Base-by-base conservation (phyloP, 495 filamentous ascomycete species). In the Haplographium delicatum region DNA sequence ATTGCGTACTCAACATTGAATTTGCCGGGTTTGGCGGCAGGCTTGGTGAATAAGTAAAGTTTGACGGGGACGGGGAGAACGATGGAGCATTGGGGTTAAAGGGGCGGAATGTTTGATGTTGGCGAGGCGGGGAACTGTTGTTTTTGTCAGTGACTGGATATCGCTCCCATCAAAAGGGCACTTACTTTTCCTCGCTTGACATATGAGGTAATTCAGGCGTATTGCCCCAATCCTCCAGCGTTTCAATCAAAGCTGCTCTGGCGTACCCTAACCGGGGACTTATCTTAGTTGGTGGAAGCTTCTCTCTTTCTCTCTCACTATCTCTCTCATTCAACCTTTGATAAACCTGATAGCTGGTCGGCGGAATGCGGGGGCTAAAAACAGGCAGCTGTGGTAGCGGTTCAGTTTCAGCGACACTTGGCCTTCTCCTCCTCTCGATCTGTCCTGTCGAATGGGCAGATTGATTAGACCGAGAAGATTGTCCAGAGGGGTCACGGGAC, bases 401-500 rank as follows among this genome's bases (percentile, higher is more conserved):
- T 31, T 63, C 60, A 0, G 60, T 63, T 28, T 60, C 54, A n/a
- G 60, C 52, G 4, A 56, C 1, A 22, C 44, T 50, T 25, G 45
- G 55, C n/a, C 51, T 31, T 16, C 61, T 48, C 8, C 59, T 44
- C 13, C 50, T 27, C 11, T 53, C 27, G 2, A 59, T 57, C n/a
- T 42, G 45, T 23, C 38, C 50, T 20, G 28, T 55, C 8, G 60
- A 62, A 1, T 23, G 34, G 8, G 27, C 20, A 2, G 53, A 54
- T 18, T 54, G 39, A 10, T 28, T 18, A 13, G 59, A 58, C 9
- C 47, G 46, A 4, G 45, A 35, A 1, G 60, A 57, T 34, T 59
- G 53, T 9, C 60, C 56, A 11, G 71, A 73, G 16, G 68, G 67
- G 48, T 71, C 64, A 39, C 75, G 70, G 0, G 75, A 74, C 73